phyloP scores from a whole-genome alignment of 208 protist genomes.

The Kentomonas sorsogonicus region DNA sequence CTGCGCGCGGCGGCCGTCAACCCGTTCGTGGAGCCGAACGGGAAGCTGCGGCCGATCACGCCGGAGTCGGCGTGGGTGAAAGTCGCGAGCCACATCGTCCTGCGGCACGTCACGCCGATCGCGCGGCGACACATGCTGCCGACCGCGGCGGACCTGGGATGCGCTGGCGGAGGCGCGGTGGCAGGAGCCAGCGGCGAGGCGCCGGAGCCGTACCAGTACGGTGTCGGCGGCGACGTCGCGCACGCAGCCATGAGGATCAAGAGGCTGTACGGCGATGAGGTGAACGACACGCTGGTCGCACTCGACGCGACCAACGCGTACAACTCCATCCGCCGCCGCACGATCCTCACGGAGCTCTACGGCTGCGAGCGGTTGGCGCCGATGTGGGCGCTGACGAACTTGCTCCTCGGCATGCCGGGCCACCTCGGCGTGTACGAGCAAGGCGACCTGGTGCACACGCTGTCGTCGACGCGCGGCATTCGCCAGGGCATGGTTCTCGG shows the following conservation, averaged over 20 bases:
- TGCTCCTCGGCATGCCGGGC: slow-evolving; percentile 15
- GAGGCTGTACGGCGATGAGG: neutral
- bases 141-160: too few relatives aligned
- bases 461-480: slow-evolving; percentile 23
- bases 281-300: slow-evolving; percentile 16
- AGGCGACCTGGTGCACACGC: neutral
- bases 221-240: slow-evolving; percentile 17
- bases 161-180: too few relatives aligned
- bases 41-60: slow-evolving; percentile 26
- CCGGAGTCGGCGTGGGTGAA: slow-evolving; percentile 24
- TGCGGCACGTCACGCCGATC: too few relatives aligned
- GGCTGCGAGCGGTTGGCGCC: neutral
- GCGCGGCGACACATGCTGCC: too few relatives aligned
- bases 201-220: slow-evolving; percentile 12
- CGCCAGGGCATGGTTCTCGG: slow-evolving; percentile 31
- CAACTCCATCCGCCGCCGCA: slow-evolving; percentile 11
- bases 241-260: slow-evolving; percentile 14
- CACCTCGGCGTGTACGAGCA: slow-evolving; percentile 19
- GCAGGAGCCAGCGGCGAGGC: neutral
- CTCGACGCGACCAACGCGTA: slow-evolving; percentile 34
- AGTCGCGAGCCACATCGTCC: slow-evolving; percentile 16
- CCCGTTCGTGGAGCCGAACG: slow-evolving; percentile 18
- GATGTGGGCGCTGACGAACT: slow-evolving; percentile 14
- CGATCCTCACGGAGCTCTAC: slow-evolving; percentile 13
- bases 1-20: slow-evolving; percentile 15